A percentile compares a stretch with the other conserved stretches of the same genome.
These are phyloP conservation scores for Dimargaris cristalligena DNA, from an alignment of 192 early-diverging fungal genomes.

Conservation along the genomic window DNA sequence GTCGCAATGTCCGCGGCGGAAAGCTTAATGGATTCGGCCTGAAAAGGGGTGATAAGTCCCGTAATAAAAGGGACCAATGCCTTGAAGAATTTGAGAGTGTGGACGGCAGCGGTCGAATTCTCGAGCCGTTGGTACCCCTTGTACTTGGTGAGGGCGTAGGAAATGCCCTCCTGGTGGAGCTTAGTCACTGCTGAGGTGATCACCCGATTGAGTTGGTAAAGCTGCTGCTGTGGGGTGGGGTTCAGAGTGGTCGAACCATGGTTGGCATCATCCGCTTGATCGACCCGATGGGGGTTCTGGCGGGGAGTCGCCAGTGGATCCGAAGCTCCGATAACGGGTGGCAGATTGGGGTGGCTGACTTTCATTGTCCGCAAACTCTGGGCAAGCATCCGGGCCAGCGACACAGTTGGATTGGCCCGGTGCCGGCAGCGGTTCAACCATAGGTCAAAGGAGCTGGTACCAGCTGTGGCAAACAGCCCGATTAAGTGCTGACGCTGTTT, in stretches of 20 bases:
- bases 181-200: constrained; percentile 1
- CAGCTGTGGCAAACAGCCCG: not conserved
- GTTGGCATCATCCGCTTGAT: too few species aligned
- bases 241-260: too few species aligned
- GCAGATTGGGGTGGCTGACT: not conserved
- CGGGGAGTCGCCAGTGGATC: not conserved
- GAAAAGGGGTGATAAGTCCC: not conserved
- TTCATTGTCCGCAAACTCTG: not conserved
- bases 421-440: constrained; percentile 11
- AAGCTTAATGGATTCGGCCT: not conserved
- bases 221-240: not conserved
- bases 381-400: constrained; percentile 3
- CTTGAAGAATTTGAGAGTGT: not conserved
- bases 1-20: not conserved
- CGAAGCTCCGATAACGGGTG: not conserved
- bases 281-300: not conserved
- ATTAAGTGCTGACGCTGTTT: not conserved
- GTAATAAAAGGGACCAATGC: not conserved
- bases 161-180: constrained; percentile 1
- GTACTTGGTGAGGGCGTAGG: not conserved
- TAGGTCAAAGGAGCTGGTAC: not conserved
- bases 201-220: constrained; percentile 5
- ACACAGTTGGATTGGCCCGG: not conserved
- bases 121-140: constrained; percentile 6
- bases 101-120: not conserved